Base-by-base conservation (phyloP, 2,329 filamentous ascomycete species). In the Monosporascus sp. region DNA sequence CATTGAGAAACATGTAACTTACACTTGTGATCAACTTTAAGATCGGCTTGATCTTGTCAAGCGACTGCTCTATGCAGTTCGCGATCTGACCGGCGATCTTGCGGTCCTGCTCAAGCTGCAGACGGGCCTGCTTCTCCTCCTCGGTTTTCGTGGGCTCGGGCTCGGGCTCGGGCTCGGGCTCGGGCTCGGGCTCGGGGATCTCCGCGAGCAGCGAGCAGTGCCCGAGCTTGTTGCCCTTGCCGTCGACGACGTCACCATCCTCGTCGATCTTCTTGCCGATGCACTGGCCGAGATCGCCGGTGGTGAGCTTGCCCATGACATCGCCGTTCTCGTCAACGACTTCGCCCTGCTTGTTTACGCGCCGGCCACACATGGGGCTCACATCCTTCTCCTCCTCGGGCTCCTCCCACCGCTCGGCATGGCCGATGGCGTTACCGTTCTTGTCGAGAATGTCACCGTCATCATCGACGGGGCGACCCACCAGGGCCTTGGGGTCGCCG, bases 21-120 rank as follows among this genome's bases (percentile, higher is more conserved):
- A 87, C 85, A 57, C 91, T 86, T 5, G 83, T 88, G 70, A 96
- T 96, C 75, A 90, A 82, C 73, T 89, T 90, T 77, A 89, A 88
- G 65, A 96, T 84, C 9, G 91, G 91, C 60, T 88, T 85, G 66
- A 96, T 83, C 68, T 86, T 88, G 65, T 96, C 90, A 6, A 96
- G 79, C 15, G 89, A 89, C 68, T 92, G 84, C 65, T 86, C 81
- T 60, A 95, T 83, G 62, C 88, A 86, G 52, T 72, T 74, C 14
- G 80, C 77, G 76, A 96, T 91, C 73, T 89, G 86, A 56, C 81
- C 78, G 1, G 91, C 91, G 38, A 96, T 80, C 73, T 95, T 83
- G 58, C 78, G 79, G 67, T 96, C 90, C 56, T 86, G 77, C 67
- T 82, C 83, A 6, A 78, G 74, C 61, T 81, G 71, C 57, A 81